Percentiles rank a stretch among this genome's conserved stretches.
These are phyloP conservation scores for Aspergillus sp. DNA, from an alignment of 2,329 filamentous ascomycete genomes.

Conservation along the genomic window DNA sequence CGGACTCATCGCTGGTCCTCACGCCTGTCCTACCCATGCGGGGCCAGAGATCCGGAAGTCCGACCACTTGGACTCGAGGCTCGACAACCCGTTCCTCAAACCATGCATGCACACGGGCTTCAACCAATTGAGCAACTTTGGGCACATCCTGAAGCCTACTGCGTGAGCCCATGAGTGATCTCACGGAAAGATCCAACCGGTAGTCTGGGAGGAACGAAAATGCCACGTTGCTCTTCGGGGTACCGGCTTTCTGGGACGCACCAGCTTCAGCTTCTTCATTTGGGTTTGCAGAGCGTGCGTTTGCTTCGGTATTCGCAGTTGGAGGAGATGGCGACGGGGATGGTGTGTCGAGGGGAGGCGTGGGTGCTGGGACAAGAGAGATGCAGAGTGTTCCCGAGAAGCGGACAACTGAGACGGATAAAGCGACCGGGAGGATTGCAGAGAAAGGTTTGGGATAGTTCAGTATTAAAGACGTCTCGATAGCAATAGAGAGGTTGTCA, in stretches of 20 bases:
- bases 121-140: slow-evolving; percentile 62
- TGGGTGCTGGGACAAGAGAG: slow-evolving; percentile 73
- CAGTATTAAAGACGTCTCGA: slow-evolving; percentile 89
- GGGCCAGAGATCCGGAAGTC: slow-evolving; percentile 59
- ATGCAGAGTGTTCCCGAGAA: slow-evolving; percentile 94
- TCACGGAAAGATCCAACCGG: slow-evolving; percentile 60
- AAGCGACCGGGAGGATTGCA: slow-evolving; percentile 83
- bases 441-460: slow-evolving; percentile 91
- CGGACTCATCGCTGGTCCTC: slow-evolving; percentile 37
- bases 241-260: slow-evolving; percentile 9
- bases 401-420: slow-evolving; percentile 85
- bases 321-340: slow-evolving; percentile 25
- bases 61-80: slow-evolving; percentile 61
- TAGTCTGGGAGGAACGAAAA: slow-evolving; percentile 77
- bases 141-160: slow-evolving; percentile 61
- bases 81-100: slow-evolving; percentile 64
- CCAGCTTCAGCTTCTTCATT: slow-evolving; percentile 6
- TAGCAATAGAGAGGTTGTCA: slow-evolving; percentile 84
- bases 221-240: slow-evolving; percentile 74
- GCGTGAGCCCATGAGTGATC: slow-evolving; percentile 59
- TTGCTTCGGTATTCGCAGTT: slow-evolving; percentile 11
- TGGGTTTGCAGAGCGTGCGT: slow-evolving; percentile 6
- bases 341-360: slow-evolving; percentile 30
- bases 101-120: slow-evolving; percentile 61
- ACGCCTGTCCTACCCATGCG: slow-evolving; percentile 49